Conservation (phyloP, 495 filamentous ascomycete genomes). For the Hypomontagnella submonticulosa region DNA sequence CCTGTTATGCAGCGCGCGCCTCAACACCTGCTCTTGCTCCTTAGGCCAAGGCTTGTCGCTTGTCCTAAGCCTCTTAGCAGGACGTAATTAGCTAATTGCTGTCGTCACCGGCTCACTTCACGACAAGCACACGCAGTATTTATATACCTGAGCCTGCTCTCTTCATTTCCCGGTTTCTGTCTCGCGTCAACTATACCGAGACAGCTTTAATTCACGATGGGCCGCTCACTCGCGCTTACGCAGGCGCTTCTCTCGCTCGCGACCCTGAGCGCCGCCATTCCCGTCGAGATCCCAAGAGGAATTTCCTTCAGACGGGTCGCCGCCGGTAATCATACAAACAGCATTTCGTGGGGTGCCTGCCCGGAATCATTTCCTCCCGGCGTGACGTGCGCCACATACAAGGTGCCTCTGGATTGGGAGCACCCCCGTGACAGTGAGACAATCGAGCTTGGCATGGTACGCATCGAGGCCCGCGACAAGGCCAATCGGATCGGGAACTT, state of each 20-base stretch:
- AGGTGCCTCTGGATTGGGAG: constrained; percentile 45
- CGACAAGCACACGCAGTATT: not conserved
- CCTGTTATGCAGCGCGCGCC: constrained; percentile 4
- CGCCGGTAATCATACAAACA: constrained; percentile 5
- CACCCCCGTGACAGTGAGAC: constrained; percentile 33
- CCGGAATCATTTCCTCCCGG: constrained; percentile 30
- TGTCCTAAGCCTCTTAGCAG: constrained; percentile 9
- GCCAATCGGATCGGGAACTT: constrained; percentile 48
- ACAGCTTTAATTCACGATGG: constrained; percentile 21
- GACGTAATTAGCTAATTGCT: constrained; percentile 19
- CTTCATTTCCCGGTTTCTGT: not conserved
- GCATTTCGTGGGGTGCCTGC: constrained; percentile 43
- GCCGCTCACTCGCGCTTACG: constrained; percentile 11
- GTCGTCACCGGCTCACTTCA: not conserved
- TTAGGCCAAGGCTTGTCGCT: not conserved
- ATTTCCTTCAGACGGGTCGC: not conserved
- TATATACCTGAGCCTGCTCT: constrained; percentile 7
- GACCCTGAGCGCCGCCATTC: constrained; percentile 21
- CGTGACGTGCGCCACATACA: constrained; percentile 40
- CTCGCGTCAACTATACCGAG: not conserved
- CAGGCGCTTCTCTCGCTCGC: constrained; percentile 30
- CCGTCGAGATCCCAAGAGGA: constrained; percentile 4
- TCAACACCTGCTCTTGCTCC: constrained; percentile 3
- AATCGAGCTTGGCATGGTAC: constrained; percentile 44
- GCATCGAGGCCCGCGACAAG: constrained; percentile 39